These are phyloP conservation scores for Gnetum montanum DNA, from an alignment of 75 land plant species.

Conservation along the genomic window DNA sequence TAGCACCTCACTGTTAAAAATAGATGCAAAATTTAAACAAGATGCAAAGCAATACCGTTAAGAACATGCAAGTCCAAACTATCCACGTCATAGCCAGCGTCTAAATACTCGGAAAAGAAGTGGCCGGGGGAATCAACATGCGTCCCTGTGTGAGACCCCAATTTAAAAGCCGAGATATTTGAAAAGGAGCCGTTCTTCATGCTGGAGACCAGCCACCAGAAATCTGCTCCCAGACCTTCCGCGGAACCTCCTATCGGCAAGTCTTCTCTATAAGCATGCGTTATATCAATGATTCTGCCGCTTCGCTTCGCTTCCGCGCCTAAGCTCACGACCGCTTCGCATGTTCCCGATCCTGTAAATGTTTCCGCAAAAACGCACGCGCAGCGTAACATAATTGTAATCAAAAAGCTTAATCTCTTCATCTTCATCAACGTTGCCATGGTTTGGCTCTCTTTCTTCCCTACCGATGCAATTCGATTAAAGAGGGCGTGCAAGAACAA, in stretches of 20 bases:
- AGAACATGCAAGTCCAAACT: conserved; percentile 63
- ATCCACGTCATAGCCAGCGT: conserved; percentile 82
- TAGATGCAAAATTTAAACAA: too few relatives aligned
- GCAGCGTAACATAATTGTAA: neutral
- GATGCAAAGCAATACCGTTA: conserved; percentile 39
- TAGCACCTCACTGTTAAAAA: too few relatives aligned
- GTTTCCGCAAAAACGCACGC: neutral
- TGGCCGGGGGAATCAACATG: conserved; percentile 98
- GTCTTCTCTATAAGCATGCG: neutral
- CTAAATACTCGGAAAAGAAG: conserved; percentile 57
- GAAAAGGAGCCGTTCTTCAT: conserved; percentile 74
- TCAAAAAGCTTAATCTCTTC: neutral
- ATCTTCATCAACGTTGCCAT: neutral
- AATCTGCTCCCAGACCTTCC: neutral
- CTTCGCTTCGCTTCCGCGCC: neutral
- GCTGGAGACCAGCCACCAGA: neutral
- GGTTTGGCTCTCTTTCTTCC: too few relatives aligned
- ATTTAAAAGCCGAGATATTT: conserved; percentile 72
- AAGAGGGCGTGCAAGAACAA: too few relatives aligned
- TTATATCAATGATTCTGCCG: neutral
- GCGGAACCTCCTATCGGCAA: neutral
- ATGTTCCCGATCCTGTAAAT: neutral
- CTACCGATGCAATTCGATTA: too few relatives aligned
- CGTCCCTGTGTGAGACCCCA: conserved; percentile 72
- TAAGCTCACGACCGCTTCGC: neutral